Base-by-base conservation (phyloP, 2,329 filamentous ascomycete species). In the Aureobasidium vineae region DNA sequence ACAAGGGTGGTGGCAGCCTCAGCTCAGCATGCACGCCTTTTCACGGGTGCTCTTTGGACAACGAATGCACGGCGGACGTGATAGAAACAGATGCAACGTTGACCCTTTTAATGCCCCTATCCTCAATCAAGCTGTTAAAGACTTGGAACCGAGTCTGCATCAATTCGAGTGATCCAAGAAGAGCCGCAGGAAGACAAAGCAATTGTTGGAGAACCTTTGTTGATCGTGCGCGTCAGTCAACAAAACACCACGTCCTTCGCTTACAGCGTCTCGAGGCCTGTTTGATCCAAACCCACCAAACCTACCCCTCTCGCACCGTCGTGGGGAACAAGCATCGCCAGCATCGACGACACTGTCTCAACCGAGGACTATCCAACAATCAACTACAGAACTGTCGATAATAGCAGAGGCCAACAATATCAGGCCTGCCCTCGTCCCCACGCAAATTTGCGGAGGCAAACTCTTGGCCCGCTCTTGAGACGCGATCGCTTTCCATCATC, bases 361-460 rank as follows among this genome's bases (percentile, higher is more conserved):
- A 47, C 15, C 19, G 36, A 15, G 54, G 19, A 15, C 38, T 11
- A 49, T 2, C 2, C 57, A 36, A 33, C 57, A 23, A 38, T 4
- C 41, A 36, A 33, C 28, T 19, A 61, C 11, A 33, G 21, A 36
- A 47, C 26, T 36, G 21, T 36, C 6, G 41, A 61, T 31, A 52
- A n/a, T 49, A 11, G 23, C 33, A 19, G 53, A 43, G 53, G 38
- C 23, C 53, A 13, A 60, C 57, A 36, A 28, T 2, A 33, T 50
- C 57, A 49, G 43, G 43, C 43, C n/a, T 23, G 45, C 21, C 15
- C 26, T 49, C 33, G 33, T 61, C 31, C 43, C 57, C 43, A 49
- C 43, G 57, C 57, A 61, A 63, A 63, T 63, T 63, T 63, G 59
- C 59, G 59, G 59, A 63, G 59, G 59, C 57, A 49, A 61, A 61